phyloP scores from a whole-genome alignment of 129 eudicot species.

The Apium graveolens region DNA sequence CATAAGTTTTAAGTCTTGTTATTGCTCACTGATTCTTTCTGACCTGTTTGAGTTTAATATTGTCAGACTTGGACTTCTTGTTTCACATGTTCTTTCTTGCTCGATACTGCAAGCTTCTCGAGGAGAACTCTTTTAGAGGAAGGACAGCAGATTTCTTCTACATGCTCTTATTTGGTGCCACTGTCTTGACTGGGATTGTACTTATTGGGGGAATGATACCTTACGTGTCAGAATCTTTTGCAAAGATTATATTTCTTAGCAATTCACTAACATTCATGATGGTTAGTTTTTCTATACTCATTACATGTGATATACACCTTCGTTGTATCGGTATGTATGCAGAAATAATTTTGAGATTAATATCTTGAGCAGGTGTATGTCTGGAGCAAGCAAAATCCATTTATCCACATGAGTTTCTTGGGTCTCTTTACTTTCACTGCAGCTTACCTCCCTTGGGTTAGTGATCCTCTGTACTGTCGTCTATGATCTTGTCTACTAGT shows the following conservation, averaged over 20 bases:
- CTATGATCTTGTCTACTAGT: neutral
- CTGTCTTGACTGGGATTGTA: constrained; percentile 80
- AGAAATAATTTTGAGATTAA: neutral
- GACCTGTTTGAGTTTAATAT: constrained; percentile 12
- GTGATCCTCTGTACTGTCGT: constrained; percentile 18
- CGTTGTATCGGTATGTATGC: neutral
- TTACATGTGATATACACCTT: neutral
- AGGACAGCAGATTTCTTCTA: constrained; percentile 97
- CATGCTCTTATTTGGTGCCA: constrained; percentile 91
- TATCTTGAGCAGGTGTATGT: constrained; percentile 62
- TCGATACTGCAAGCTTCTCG: constrained; percentile 99
- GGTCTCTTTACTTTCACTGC: constrained; percentile 97
- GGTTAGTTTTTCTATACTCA: constrained; percentile 35
- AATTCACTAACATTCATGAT: constrained; percentile 97
- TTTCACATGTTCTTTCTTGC: constrained; percentile 99
- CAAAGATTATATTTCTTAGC: constrained; percentile 93
- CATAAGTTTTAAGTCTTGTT: neutral
- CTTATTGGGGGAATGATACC: constrained; percentile 99
- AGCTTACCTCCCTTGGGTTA: constrained; percentile 98
- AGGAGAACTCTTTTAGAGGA: constrained; percentile 93
- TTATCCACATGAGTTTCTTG: constrained; percentile 94
- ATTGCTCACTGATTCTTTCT: neutral
- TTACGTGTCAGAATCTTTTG: constrained; percentile 83
- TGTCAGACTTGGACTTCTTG: constrained; percentile 91
- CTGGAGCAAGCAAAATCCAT: constrained; percentile 99